Base-by-base conservation (phyloP, 257 asterid species). In the Cruciata laevipes region DNA sequence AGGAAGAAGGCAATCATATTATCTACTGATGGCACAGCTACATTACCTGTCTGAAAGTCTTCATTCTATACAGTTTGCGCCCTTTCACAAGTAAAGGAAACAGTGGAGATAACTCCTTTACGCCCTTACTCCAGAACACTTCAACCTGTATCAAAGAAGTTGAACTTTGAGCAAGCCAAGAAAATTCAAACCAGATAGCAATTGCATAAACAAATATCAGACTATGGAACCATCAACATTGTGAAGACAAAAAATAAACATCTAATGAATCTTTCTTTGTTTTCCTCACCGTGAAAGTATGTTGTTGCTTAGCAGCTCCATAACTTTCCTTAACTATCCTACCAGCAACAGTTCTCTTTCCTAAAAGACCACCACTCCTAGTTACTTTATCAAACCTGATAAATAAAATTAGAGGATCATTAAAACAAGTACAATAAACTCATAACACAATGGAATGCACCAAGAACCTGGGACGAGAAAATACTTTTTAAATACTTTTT, bases 241-340 rank as follows among this genome's bases (percentile, higher is more conserved):
- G 11, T 16, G 30, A 49, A 47, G 55, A 67, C 62, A 7, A 3
- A 56, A 55, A 35, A 37, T 0, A 32, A 55, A 12, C 37, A 57
- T 60, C 38, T 7, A 61, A 61, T 58, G 37, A 12, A 38, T 73
- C 60, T 47, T 25, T 42, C 64, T 66, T 53, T 52, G 53, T 10
- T 38, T 25, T 67, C 20, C 47, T 76, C 74, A 89, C 95, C 68
- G 92, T 89, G 89, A 89, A 89, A 73, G 96, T 87, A 81, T 89
- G 95, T 65, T 89, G 96, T 73, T 89, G 96, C 71, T 74, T 89
- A 57, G 90, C 87, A 71, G 86, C 80, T 61, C 96, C 95, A 63
- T 87, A 87, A 73, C 91, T 89, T 80, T 89, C 96, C 75, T 82
- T 89, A 66, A 89, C 81, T 73, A 89, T 66, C 80, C 87, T 81